Evolutionary conservation across 2,329 filamentous ascomycete genomes (phyloP).

Genomic region (Diaporthe capsici): DNA sequence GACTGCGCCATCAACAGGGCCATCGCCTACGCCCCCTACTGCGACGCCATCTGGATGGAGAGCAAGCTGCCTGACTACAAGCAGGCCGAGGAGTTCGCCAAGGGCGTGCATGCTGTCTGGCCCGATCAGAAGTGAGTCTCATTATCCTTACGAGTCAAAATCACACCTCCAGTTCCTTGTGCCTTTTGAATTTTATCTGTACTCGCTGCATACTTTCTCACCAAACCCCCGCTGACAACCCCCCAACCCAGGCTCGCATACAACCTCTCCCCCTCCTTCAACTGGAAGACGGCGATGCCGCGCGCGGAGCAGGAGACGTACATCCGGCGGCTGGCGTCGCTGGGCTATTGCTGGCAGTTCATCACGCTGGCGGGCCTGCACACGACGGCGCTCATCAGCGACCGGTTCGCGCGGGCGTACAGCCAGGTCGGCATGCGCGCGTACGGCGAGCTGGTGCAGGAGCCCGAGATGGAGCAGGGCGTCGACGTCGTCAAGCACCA

Average conservation of each 20-base stretch:
- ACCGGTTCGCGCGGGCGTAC: conserved; percentile 90
- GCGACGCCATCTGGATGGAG: conserved; percentile 99
- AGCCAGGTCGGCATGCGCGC: conserved; percentile 90
- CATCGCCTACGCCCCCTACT: conserved; percentile 91
- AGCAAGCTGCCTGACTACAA: conserved; percentile 93
- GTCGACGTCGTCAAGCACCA: conserved; percentile 98
- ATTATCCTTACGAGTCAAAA: too few species aligned
- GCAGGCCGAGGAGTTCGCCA: conserved; percentile 93
- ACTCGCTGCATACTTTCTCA: too few species aligned
- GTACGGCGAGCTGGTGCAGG: conserved; percentile 97
- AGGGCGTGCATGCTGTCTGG: conserved; percentile 93
- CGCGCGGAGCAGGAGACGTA: conserved; percentile 96
- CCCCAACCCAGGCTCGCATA: conserved; percentile 75
- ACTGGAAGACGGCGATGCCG: conserved; percentile 98
- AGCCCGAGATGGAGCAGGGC: conserved; percentile 92
- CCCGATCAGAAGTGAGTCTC: conserved; percentile 97
- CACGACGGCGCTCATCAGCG: conserved; percentile 91
- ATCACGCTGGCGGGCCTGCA: conserved; percentile 99
- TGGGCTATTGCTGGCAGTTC: conserved; percentile 99
- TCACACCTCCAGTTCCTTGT: too few species aligned
- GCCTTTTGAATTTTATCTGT: too few species aligned
- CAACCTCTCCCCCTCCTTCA: conserved; percentile 98
- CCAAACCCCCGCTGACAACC: too few species aligned
- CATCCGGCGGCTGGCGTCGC: conserved; percentile 85
- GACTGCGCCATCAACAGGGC: conserved; percentile 93